Evolutionary conservation across 371 early-diverging fungal genomes (phyloP).

Genomic region (Mucor circinelloides): DNA sequence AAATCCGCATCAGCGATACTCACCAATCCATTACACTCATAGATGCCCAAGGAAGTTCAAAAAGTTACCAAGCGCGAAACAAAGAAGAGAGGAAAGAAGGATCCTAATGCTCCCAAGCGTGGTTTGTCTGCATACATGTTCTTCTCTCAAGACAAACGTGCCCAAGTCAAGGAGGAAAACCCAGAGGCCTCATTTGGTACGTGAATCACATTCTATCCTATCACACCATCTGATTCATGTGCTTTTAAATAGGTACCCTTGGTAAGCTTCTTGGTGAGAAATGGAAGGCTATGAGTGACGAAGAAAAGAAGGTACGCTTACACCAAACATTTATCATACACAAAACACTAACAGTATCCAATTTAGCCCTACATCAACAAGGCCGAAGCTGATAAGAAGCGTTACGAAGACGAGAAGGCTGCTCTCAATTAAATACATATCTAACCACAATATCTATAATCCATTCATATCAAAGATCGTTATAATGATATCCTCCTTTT

Average conservation of each 20-base stretch:
- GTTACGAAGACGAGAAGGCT: constrained; percentile 76
- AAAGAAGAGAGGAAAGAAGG: constrained; percentile 54
- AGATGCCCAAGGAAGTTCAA: constrained; percentile 37
- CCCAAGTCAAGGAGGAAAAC: constrained; percentile 68
- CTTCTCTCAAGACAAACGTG: constrained; percentile 73
- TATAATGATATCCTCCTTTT: constrained; percentile 6
- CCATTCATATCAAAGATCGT: background rate
- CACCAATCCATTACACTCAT: background rate
- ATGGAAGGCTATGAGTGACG: constrained; percentile 69
- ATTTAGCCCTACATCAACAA: constrained; percentile 51
- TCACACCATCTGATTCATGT: background rate
- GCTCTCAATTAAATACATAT: constrained; percentile 8
- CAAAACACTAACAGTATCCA: constrained; percentile 6
- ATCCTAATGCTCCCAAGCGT: constrained; percentile 77
- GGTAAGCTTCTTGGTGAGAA: constrained; percentile 77
- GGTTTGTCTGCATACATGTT: constrained; percentile 79
- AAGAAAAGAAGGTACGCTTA: constrained; percentile 50
- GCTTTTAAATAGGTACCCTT: constrained; percentile 50
- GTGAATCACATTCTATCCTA: background rate
- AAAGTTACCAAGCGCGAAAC: constrained; percentile 28
- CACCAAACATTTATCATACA: background rate
- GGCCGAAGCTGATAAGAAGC: constrained; percentile 70
- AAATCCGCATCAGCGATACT: constrained; percentile 9
- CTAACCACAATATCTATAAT: background rate
- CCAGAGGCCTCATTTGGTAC: constrained; percentile 77